Evolutionary conservation across 371 early-diverging fungal species (phyloP).

Genomic region (Chytridium lagenaria): DNA sequence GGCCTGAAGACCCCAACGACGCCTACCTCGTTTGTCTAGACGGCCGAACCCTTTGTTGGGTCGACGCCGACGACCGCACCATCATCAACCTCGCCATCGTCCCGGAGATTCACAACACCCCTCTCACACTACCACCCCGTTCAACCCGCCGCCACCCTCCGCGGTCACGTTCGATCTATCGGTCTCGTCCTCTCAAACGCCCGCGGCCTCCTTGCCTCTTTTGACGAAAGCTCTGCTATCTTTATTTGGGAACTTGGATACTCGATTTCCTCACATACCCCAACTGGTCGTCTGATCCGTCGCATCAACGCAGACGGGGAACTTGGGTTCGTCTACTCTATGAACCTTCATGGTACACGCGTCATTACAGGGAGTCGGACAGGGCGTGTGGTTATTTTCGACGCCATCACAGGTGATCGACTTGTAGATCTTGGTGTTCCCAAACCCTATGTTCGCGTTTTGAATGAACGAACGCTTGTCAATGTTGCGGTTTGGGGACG

Average conservation of each 20-base stretch:
- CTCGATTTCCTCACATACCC: not conserved
- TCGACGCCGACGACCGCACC: constrained; percentile 29
- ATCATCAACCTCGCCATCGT: constrained; percentile 30
- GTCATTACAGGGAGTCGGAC: constrained; percentile 42
- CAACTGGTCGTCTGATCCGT: not conserved
- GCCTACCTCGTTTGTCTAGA: constrained; percentile 45
- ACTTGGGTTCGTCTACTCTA: constrained; percentile 42
- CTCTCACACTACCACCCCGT: no score
- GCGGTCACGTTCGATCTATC: constrained; percentile 35
- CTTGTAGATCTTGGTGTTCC: constrained; percentile 33
- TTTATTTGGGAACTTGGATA: constrained; percentile 38
- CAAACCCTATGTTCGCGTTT: constrained; percentile 25
- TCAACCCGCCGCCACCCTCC: constrained; percentile 19
- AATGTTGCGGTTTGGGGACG: constrained; percentile 49
- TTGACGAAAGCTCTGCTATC: constrained; percentile 45
- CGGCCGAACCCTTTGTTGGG: constrained; percentile 36
- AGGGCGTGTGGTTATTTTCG: constrained; percentile 41
- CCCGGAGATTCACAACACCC: no score
- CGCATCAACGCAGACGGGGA: constrained; percentile 37
- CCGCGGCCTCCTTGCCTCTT: constrained; percentile 41
- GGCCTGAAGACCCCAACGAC: constrained; percentile 42
- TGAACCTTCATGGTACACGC: constrained; percentile 44
- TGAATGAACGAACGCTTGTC: constrained; percentile 35
- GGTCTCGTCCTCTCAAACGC: constrained; percentile 43
- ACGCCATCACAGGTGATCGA: constrained; percentile 34